phyloP scores from a whole-genome alignment of 78 protist species.

The Emiliania huxleyi region DNA sequence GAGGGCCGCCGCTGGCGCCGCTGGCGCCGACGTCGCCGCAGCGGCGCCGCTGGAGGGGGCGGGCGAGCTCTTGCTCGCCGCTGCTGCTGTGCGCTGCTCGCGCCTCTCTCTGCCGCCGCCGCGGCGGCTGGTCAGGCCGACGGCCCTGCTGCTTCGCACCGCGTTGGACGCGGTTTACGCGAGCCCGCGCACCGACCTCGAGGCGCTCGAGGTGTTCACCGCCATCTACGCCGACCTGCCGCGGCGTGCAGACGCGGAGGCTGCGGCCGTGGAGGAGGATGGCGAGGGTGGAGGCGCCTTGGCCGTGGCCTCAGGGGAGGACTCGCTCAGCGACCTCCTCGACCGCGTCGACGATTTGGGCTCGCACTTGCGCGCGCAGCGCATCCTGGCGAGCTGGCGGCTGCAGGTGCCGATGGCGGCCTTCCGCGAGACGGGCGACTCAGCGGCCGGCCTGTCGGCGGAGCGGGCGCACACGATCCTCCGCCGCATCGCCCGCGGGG shows the following conservation, averaged over 20 bases:
- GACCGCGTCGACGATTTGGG: neutral
- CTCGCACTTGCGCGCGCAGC: neutral
- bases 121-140: neutral
- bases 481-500: neutral
- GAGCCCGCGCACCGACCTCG: neutral
- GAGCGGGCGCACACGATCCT: neutral
- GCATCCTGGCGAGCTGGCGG: neutral
- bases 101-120: neutral
- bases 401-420: neutral
- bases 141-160: neutral
- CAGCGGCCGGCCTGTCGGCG: neutral
- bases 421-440: neutral
- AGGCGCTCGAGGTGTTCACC: neutral
- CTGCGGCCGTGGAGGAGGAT: neutral
- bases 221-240: neutral
- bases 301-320: neutral
- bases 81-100: neutral
- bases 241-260: neutral
- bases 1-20: too few relatives aligned
- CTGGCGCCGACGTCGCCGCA: too few relatives aligned
- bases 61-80: neutral
- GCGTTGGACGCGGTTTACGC: neutral
- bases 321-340: neutral
- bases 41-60: too few relatives aligned
- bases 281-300: neutral